Conservation (phyloP, 2,329 filamentous ascomycete genomes). For the Basipetospora chlamydospora region DNA sequence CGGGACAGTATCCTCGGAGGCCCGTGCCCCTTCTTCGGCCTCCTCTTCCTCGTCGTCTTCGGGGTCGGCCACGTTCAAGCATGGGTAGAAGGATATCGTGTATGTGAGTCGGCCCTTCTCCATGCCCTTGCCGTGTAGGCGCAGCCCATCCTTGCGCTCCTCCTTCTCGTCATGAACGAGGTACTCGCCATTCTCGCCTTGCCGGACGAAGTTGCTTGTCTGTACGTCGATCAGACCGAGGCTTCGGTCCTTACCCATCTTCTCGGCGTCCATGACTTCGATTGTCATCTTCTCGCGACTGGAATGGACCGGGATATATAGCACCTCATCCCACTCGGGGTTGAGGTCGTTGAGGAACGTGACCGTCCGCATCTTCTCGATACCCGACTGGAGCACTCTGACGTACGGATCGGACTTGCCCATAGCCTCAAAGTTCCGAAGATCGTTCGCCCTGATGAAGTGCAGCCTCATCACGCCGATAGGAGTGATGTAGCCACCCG, state of each 20-base stretch:
- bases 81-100: conserved; percentile 80
- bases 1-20: conserved; percentile 17
- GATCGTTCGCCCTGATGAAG: conserved; percentile 65
- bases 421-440: conserved; percentile 87
- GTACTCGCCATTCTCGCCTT: conserved; percentile 71
- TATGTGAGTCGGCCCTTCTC: conserved; percentile 72
- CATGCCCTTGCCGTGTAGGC: conserved; percentile 56
- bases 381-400: conserved; percentile 73
- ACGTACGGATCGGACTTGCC: conserved; percentile 96
- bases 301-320: conserved; percentile 85
- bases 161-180: conserved; percentile 63
- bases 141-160: conserved; percentile 50
- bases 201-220: conserved; percentile 62
- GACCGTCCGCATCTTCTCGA: conserved; percentile 83
- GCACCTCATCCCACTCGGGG: conserved; percentile 88
- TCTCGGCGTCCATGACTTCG: conserved; percentile 96
- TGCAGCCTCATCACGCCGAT: conserved; percentile 93
- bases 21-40: conserved; percentile 26
- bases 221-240: conserved; percentile 69
- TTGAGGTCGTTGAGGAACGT: conserved; percentile 94
- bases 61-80: conserved; percentile 73
- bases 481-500: conserved; percentile 80
- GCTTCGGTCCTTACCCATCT: conserved; percentile 76
- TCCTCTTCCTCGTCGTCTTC: conserved; percentile 61
- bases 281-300: conserved; percentile 68